Evolutionary conservation across 2,329 filamentous ascomycete species (phyloP).

Genomic region (Sclerotinia glacialis): DNA sequence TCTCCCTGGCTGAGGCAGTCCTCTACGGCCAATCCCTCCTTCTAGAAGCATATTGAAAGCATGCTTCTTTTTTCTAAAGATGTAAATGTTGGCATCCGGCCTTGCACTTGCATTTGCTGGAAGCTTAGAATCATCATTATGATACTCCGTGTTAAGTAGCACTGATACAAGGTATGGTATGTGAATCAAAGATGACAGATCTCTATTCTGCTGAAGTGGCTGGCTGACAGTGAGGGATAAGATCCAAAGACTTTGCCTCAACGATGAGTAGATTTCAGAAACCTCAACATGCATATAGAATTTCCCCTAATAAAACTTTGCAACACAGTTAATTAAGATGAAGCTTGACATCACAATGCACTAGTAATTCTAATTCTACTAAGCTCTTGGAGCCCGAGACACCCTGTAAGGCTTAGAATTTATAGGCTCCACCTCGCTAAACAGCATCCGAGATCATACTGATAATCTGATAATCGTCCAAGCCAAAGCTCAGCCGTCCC

Average conservation of each 20-base stretch:
- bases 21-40: neutral
- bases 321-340: constrained; percentile 8
- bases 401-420: neutral
- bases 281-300: neutral
- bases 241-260: neutral
- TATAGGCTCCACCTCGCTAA: constrained; percentile 4
- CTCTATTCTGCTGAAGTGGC: neutral
- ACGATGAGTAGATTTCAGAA: neutral
- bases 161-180: neutral
- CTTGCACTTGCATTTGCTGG: neutral
- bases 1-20: too few relatives aligned
- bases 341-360: neutral
- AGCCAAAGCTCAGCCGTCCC: neutral
- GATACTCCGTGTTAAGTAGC: neutral
- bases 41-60: neutral
- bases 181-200: constrained; percentile 11
- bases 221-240: neutral
- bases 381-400: neutral
- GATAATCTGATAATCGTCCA: neutral
- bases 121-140: neutral
- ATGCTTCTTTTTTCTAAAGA: neutral
- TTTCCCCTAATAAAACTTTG: neutral
- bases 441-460: constrained; percentile 1
- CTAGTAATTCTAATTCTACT: neutral
- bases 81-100: too few relatives aligned